These are phyloP conservation scores for Phytophthora crassamura DNA, from an alignment of 352 stramenopile species.

Conservation along the genomic window DNA sequence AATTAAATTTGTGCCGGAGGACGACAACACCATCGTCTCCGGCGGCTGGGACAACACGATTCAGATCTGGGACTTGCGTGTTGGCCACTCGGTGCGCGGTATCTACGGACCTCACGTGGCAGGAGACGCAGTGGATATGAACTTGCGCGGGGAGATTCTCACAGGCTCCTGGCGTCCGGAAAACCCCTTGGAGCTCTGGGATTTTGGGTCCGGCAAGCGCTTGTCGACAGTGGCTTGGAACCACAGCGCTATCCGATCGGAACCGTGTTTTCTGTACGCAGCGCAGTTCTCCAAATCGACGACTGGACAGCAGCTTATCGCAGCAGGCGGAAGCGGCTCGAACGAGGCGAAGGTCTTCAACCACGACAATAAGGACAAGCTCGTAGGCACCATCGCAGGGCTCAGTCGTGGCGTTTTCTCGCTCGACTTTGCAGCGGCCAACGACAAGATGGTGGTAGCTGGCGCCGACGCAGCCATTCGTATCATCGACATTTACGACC, in stretches of 20 bases:
- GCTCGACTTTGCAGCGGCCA: conserved; percentile 78
- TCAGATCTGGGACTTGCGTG: conserved; percentile 92
- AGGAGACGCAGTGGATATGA: conserved; percentile 82
- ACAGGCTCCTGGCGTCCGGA: conserved; percentile 92
- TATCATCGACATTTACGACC: conserved; percentile 91
- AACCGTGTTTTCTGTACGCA: conserved; percentile 90
- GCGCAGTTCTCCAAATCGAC: conserved; percentile 87
- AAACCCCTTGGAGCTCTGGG: conserved; percentile 92
- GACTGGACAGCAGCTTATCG: conserved; percentile 70
- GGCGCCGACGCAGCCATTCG: conserved; percentile 88
- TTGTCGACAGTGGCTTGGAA: conserved; percentile 87
- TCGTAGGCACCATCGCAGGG: conserved; percentile 87
- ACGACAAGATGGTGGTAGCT: conserved; percentile 87
- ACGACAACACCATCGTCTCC: conserved; percentile 85
- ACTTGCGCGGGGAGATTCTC: conserved; percentile 76
- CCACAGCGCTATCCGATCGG: conserved; percentile 74
- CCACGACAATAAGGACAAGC: conserved; percentile 65
- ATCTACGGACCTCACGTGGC: conserved; percentile 93
- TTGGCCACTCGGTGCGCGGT: conserved; percentile 84
- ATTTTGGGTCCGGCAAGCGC: conserved; percentile 85
- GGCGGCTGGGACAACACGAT: conserved; percentile 94
- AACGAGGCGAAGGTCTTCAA: conserved; percentile 95
- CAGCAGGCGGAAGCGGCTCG: conserved; percentile 85
- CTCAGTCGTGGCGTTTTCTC: conserved; percentile 87
- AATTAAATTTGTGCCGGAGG: conserved; percentile 86